Evolutionary conservation across 1,284 basidiomycete species (phyloP).

Genomic region (Gymnopus androsaceus): DNA sequence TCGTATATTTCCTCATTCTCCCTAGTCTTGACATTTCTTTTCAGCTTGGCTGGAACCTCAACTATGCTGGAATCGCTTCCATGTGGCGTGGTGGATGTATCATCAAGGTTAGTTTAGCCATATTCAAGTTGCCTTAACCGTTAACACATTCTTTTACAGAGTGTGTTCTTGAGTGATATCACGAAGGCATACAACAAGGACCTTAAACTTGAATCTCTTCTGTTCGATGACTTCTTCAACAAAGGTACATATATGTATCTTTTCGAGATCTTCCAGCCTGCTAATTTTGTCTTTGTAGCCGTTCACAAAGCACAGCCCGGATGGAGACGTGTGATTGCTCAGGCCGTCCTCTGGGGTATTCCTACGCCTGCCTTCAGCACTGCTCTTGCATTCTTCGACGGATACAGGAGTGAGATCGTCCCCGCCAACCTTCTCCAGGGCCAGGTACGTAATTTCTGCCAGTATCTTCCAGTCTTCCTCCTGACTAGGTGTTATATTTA

Average conservation of each 20-base stretch:
- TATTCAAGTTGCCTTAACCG: slow-evolving; percentile 4
- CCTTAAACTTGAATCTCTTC: slow-evolving; percentile 84
- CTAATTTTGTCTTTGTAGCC: slow-evolving; percentile 44
- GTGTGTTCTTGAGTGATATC: slow-evolving; percentile 94
- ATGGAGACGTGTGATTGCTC: slow-evolving; percentile 97
- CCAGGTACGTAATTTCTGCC: slow-evolving; percentile 61
- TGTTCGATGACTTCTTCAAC: slow-evolving; percentile 99
- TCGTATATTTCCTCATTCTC: neutral
- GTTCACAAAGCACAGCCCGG: slow-evolving; percentile 95
- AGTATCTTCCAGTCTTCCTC: neutral
- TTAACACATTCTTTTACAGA: slow-evolving; percentile 38
- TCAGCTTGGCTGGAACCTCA: slow-evolving; percentile 79
- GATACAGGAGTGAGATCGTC: slow-evolving; percentile 89
- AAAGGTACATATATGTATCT: slow-evolving; percentile 58
- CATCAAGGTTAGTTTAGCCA: slow-evolving; percentile 68
- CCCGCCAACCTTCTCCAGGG: slow-evolving; percentile 96
- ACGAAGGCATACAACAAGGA: slow-evolving; percentile 92
- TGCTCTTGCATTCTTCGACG: slow-evolving; percentile 98
- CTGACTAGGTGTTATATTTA: slow-evolving; percentile 42
- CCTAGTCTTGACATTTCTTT: neutral
- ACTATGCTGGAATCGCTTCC: slow-evolving; percentile 95
- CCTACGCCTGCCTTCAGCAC: slow-evolving; percentile 96
- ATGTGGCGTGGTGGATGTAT: slow-evolving; percentile 99
- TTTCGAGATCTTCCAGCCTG: neutral
- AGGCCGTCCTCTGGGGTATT: slow-evolving; percentile 97